Percentiles rank a stretch among this genome's conserved stretches.
Evolutionary conservation across 1,284 basidiomycete species (phyloP).

Genomic region (Tilletiaria anomala): DNA sequence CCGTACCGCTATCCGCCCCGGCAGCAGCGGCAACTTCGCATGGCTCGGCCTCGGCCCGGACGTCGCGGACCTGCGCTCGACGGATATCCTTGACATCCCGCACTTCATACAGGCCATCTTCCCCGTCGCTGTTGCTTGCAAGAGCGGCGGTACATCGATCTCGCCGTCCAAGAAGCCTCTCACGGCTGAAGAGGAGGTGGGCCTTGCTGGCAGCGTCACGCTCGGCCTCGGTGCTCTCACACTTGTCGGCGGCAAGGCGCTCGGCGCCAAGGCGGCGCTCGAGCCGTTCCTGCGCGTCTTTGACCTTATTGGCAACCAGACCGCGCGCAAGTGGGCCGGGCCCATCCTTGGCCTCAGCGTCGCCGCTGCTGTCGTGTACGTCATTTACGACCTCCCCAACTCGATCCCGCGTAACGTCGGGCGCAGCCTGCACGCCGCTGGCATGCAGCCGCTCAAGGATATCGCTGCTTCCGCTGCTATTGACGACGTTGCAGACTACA

Average conservation of each 20-base stretch:
- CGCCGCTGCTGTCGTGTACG: constrained; percentile 52
- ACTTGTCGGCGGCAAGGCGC: constrained; percentile 63
- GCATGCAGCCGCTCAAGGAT: constrained; percentile 3
- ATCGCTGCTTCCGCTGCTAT: constrained; percentile 1
- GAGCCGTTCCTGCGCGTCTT: constrained; percentile 29
- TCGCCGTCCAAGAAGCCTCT: constrained; percentile 7
- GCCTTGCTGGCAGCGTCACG: constrained; percentile 11
- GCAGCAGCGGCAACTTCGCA: constrained; percentile 8
- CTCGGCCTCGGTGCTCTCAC: constrained; percentile 57
- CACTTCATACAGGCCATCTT: constrained; percentile 43
- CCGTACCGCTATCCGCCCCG: not conserved
- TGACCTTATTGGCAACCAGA: constrained; percentile 66
- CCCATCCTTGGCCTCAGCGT: constrained; percentile 50
- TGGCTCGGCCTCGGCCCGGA: constrained; percentile 27
- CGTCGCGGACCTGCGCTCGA: constrained; percentile 41
- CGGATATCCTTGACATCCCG: constrained; percentile 77
- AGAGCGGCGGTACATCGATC: not conserved
- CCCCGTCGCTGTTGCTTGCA: not conserved
- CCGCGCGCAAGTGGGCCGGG: constrained; percentile 69
- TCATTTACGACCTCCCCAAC: constrained; percentile 73
- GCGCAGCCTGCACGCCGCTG: constrained; percentile 20
- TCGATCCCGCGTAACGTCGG: constrained; percentile 70
- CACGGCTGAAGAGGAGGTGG: constrained; percentile 38
- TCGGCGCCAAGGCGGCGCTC: constrained; percentile 47
- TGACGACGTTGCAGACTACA: constrained; percentile 1